Evolutionary conservation across 768 basidiomycete species (phyloP).

Genomic region (Rhizopogon sp.): DNA sequence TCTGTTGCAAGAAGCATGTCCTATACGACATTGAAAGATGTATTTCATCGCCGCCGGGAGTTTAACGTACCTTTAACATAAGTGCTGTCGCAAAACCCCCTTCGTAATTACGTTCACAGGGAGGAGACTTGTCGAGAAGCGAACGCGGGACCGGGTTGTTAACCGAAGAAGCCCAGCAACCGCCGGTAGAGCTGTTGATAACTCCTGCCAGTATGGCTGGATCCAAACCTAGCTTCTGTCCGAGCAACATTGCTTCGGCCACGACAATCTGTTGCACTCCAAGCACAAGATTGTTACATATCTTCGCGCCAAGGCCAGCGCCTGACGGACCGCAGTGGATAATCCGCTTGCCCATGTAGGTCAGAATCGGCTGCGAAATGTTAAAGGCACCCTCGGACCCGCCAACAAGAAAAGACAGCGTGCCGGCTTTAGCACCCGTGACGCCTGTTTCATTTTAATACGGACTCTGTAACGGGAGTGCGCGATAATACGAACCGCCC

Average conservation of each 20-base stretch:
- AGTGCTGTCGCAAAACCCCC: slow-evolving; percentile 81
- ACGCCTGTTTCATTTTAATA: slow-evolving; percentile 47
- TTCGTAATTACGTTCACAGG: slow-evolving; percentile 78
- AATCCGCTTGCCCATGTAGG: slow-evolving; percentile 74
- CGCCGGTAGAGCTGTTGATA: slow-evolving; percentile 80
- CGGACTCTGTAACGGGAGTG: not conserved
- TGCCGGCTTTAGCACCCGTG: slow-evolving; percentile 81
- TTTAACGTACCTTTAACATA: slow-evolving; percentile 67
- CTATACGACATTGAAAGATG: slow-evolving; percentile 31
- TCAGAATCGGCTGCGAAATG: slow-evolving; percentile 53
- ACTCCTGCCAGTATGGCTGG: slow-evolving; percentile 74
- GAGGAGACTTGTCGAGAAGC: slow-evolving; percentile 65
- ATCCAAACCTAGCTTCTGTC: slow-evolving; percentile 75
- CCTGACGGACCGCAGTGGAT: slow-evolving; percentile 84
- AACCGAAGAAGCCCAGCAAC: slow-evolving; percentile 78
- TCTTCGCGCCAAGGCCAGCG: slow-evolving; percentile 81
- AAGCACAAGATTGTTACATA: slow-evolving; percentile 81
- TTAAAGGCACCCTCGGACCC: slow-evolving; percentile 58
- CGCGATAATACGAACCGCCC: slow-evolving; percentile 56
- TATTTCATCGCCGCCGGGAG: not conserved
- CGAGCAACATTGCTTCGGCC: slow-evolving; percentile 88
- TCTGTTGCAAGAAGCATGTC: slow-evolving; percentile 80
- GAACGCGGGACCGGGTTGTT: slow-evolving; percentile 86
- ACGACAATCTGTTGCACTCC: slow-evolving; percentile 81
- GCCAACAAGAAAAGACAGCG: slow-evolving; percentile 89